A percentile compares a stretch with the other conserved stretches of the same genome.
Evolutionary conservation across 2,329 filamentous ascomycete genomes (phyloP).

Genomic region (Tothia fuscella): DNA sequence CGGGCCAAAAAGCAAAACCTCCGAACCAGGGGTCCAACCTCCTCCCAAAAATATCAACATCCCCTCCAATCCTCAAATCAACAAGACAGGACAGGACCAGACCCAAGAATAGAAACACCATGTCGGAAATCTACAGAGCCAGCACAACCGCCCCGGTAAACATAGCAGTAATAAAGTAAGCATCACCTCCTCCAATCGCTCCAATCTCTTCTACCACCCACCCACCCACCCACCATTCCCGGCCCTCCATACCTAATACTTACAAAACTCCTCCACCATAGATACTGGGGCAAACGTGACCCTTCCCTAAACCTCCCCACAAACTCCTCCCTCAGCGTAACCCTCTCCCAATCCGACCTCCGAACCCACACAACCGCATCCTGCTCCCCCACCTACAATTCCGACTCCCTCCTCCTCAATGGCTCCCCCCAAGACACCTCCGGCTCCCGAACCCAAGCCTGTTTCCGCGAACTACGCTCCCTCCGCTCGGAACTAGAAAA

Average conservation of each 20-base stretch:
- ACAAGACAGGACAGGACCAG: too few species aligned
- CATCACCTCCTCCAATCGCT: slow-evolving; percentile 16
- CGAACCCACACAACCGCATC: slow-evolving; percentile 93
- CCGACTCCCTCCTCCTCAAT: slow-evolving; percentile 73
- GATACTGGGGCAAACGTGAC: slow-evolving; percentile 96
- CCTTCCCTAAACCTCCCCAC: slow-evolving; percentile 89
- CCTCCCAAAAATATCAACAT: too few species aligned
- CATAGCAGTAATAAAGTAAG: slow-evolving; percentile 92
- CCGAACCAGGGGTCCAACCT: too few species aligned
- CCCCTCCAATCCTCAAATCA: too few species aligned
- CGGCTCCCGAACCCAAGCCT: slow-evolving; percentile 84
- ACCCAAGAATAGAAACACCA: too few species aligned
- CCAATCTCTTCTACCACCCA: slow-evolving; percentile 1
- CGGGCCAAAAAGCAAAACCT: background rate
- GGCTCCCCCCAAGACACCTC: slow-evolving; percentile 71
- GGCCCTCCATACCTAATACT: too few species aligned
- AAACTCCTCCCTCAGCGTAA: slow-evolving; percentile 95
- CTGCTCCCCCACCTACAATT: slow-evolving; percentile 60
- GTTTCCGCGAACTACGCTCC: slow-evolving; percentile 72
- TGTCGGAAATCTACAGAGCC: slow-evolving; percentile 58
- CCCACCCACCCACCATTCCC: too few species aligned
- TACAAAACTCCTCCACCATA: slow-evolving; percentile 20
- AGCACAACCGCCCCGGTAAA: slow-evolving; percentile 96
- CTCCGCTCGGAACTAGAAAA: slow-evolving; percentile 67
- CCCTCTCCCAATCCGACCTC: slow-evolving; percentile 84